Evolutionary conservation across 176 grass and related monocot species (phyloP), one percentile per base, ranked within the genome.

Genomic region (Oropetium thomaeum): DNA sequence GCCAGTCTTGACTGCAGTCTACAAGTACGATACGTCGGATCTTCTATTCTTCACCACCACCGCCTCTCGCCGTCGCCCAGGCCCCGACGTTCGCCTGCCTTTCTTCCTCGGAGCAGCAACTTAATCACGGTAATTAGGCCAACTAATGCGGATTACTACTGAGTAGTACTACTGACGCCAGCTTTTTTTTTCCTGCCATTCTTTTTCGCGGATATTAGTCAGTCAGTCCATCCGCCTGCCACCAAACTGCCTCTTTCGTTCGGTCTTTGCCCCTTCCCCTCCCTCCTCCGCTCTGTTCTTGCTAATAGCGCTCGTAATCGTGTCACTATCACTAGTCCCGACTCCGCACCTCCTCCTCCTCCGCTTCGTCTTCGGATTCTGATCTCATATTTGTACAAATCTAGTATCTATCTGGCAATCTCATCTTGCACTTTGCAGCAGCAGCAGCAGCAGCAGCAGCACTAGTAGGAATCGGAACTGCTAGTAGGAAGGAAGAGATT

Each of bases 301-400:
- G 62, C 39, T 44, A 42, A 55, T 61, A 39, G 63, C 5, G 17
- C 37, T 39, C 44, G 8, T 53, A 62, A 83, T 64, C 59, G 63
- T 62, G 75, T 80, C 75, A 40, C 75, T 73, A 6, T 83, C 69
- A 65, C 59, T 58, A 64, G 47, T 57, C 41, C 78, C 57, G 23
- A 59, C 26, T 59, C 26, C 34, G 16, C 63, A 28, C 14, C 48
- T 16, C 60, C 32, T 33, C 11, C 38, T 62, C 14, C 78, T n/a
- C 60, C 74, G 8, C 37, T 83, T 41, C 47, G 6, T 71, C 32
- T 0, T 12, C 16, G 16, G 53, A 34, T 78, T 30, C 42, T 77
- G 65, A 59, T 62, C 48, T 41, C 48, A 12, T 40, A n/a, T n/a
- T 60, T 66, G 58, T 66, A 65, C 82, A 66, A 83, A 39, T 31